Conservation (phyloP, 176 grass and related monocot genomes). For the Oropetium thomaeum region DNA sequence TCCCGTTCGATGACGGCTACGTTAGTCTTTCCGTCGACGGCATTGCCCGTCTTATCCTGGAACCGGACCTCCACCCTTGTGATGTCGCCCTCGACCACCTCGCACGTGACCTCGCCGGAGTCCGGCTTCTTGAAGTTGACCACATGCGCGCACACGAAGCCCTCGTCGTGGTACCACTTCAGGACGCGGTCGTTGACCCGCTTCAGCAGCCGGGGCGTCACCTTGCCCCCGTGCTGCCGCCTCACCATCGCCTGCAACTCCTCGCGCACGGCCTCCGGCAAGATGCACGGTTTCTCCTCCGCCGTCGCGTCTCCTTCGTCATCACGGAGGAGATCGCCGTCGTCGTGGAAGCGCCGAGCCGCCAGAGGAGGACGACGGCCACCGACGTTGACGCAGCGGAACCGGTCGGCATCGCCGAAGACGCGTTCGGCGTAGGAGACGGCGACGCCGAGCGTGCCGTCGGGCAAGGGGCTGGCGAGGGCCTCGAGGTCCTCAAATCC, state of each 20-base stretch:
- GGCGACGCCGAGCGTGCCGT: conserved; percentile 75
- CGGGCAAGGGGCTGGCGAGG: no score
- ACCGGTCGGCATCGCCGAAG: conserved; percentile 49
- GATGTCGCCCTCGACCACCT: conserved; percentile 86
- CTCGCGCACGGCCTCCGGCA: neutral
- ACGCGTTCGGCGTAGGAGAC: conserved; percentile 73
- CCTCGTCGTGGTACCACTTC: conserved; percentile 92
- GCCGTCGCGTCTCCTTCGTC: no score
- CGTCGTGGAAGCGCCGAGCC: no score
- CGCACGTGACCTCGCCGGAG: conserved; percentile 78
- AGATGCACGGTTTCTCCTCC: neutral
- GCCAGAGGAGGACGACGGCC: no score
- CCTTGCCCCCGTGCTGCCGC: conserved; percentile 43
- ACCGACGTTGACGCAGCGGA: conserved; percentile 93
- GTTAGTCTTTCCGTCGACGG: conserved; percentile 74
- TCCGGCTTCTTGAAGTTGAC: conserved; percentile 86
- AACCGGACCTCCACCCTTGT: conserved; percentile 78
- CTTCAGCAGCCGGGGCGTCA: conserved; percentile 81
- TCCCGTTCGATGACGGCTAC: conserved; percentile 69
- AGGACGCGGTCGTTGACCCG: conserved; percentile 76
- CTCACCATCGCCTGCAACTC: conserved; percentile 28
- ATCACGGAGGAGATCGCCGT: no score
- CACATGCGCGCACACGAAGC: conserved; percentile 84
- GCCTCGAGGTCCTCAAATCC: conserved; percentile 89
- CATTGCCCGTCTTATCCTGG: conserved; percentile 83